Conservation (phyloP, 225 moss, liverwort and hornwort species). For the Bryum argenteum region DNA sequence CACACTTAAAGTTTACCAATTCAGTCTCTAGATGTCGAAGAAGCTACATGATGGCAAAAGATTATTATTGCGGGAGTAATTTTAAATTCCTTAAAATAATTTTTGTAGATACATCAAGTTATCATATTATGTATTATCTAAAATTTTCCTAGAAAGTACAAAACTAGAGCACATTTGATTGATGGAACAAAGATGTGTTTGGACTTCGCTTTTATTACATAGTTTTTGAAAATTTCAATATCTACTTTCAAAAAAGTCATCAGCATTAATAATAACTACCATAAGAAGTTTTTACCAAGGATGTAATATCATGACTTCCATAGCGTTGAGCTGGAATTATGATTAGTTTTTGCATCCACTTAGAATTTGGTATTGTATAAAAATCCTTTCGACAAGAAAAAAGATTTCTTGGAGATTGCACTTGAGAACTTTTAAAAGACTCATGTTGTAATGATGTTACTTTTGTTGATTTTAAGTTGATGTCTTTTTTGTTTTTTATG, state of each 20-base stretch:
- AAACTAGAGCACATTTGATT: too few relatives aligned
- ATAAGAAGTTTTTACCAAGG: conserved; percentile 5
- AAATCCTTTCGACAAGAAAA: background rate
- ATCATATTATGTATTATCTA: too few relatives aligned
- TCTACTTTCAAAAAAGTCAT: too few relatives aligned
- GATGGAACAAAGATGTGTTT: too few relatives aligned
- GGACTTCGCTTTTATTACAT: background rate
- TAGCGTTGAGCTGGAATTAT: conserved; percentile 20
- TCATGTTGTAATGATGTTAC: background rate
- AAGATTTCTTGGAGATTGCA: background rate
- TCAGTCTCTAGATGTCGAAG: conserved; percentile 26
- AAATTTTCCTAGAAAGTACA: too few relatives aligned
- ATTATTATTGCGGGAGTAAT: background rate
- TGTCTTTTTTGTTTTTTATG: background rate
- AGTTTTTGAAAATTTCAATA: background rate
- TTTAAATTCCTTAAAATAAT: background rate
- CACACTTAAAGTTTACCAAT: conserved; percentile 24
- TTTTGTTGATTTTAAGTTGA: too few relatives aligned
- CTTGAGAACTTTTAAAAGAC: background rate
- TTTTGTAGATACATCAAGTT: too few relatives aligned
- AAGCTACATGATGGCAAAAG: background rate
- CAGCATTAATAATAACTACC: background rate
- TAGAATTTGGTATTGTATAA: background rate
- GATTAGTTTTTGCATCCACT: conserved; percentile 43
- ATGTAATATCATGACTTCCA: conserved; percentile 35